These are phyloP conservation scores for Luzula sylvatica DNA, from an alignment of 176 grass and related monocot species.

Conservation along the genomic window DNA sequence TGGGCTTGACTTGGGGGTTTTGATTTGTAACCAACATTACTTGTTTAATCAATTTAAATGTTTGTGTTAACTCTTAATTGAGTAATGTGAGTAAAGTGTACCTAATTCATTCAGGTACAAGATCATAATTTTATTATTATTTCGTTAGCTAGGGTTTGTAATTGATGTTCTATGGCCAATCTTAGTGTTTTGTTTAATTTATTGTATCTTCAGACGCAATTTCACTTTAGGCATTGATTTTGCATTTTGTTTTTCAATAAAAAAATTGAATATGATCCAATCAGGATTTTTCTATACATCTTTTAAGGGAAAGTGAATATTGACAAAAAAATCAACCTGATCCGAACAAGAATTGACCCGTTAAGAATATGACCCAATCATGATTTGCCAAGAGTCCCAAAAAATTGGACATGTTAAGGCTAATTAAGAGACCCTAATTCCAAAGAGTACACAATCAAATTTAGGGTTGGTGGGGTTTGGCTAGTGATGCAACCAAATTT, in stretches of 20 bases:
- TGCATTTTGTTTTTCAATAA: too few relatives aligned
- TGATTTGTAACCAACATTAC: slow-evolving; percentile 18
- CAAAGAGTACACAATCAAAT: neutral
- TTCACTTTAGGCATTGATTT: too few relatives aligned
- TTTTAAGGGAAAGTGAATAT: neutral
- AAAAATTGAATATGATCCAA: too few relatives aligned
- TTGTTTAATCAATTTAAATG: neutral
- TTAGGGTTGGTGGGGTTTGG: slow-evolving; percentile 12
- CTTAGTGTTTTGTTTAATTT: neutral
- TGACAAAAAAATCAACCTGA: neutral
- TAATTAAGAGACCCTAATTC: neutral
- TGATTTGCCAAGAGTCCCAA: neutral
- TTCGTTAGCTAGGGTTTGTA: neutral
- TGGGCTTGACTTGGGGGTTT: slow-evolving; percentile 22
- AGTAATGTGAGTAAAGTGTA: neutral
- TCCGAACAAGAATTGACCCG: too few relatives aligned
- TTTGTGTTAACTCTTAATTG: neutral
- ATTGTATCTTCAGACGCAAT: too few relatives aligned
- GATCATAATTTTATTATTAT: slow-evolving; percentile 3
- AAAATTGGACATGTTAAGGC: neutral
- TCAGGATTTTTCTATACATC: neutral
- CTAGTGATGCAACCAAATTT: slow-evolving; percentile 24
- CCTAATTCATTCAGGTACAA: neutral
- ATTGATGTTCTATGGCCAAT: neutral
- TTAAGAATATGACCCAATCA: too few relatives aligned